Conservation (phyloP, 306 rosid genomes). For the Geum urbanum region DNA sequence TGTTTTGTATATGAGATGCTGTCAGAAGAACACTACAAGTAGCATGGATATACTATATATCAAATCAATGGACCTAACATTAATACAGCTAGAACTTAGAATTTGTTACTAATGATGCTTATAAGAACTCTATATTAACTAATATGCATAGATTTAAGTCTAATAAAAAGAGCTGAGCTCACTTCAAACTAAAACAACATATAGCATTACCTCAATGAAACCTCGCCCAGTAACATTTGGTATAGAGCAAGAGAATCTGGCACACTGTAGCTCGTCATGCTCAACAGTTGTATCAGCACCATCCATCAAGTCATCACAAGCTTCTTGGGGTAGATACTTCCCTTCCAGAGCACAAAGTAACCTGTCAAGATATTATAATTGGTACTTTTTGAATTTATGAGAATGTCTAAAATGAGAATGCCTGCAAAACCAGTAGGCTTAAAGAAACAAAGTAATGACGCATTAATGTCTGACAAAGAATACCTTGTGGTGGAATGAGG, state of each 20-base stretch:
- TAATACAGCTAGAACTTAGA: no score
- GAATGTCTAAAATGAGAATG: background rate
- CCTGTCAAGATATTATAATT: constrained; percentile 40
- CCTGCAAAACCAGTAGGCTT: background rate
- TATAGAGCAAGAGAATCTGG: constrained; percentile 59
- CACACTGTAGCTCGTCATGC: constrained; percentile 51
- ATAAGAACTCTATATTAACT: background rate
- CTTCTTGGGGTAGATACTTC: constrained; percentile 59
- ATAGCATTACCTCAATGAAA: constrained; percentile 62
- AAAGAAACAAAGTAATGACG: background rate
- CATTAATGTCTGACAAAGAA: constrained; percentile 7
- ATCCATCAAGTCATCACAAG: constrained; percentile 50
- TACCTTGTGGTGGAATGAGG: constrained; percentile 59
- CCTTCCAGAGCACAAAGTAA: constrained; percentile 86
- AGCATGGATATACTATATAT: background rate
- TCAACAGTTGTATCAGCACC: constrained; percentile 35
- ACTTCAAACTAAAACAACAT: background rate
- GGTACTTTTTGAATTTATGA: background rate
- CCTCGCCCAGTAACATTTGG: constrained; percentile 73
- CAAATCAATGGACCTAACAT: background rate
- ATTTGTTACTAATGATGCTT: background rate
- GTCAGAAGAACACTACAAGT: background rate
- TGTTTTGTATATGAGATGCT: no score
- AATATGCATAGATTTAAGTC: no score
- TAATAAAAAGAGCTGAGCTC: background rate